Base-by-base conservation (phyloP, 1,284 basidiomycete genomes). In the Austropuccinia psidii region DNA sequence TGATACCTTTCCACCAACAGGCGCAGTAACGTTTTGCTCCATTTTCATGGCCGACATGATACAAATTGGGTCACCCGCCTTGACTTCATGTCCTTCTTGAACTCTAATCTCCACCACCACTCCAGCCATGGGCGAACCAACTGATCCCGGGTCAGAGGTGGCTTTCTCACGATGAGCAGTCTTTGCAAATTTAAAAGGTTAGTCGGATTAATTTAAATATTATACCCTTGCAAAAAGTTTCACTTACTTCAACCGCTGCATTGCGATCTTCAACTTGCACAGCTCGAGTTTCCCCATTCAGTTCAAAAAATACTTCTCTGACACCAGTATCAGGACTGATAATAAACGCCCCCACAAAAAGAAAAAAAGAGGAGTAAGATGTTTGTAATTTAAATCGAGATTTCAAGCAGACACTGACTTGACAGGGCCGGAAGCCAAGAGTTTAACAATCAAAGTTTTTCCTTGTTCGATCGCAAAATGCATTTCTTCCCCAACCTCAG, bases 21-120 rank as follows among this genome's bases (percentile, higher is more conserved):
- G 93, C 29, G 93, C 90, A 31, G 92, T 94, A 57, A 98, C 91
- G 75, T 91, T 88, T 76, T 90, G 93, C 84, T 98, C 95, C 92
- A 83, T 82, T 80, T 83, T 83, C 82, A 83, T 83, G 67, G 82
- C 82, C 64, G 80, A 81, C 78, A 82, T 80, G 74, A 83, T 79
- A 76, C 89, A 90, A 75, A 93, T 83, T 76, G 92, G 90, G 83
- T 99, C 96, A 75, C 96, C 96, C 82, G 93, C 95, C 88, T 91
- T 96, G 83, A 99, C 92, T 80, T 93, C 89, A 76, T 93, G 90
- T 61, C 93, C 93, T 82, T 98, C 94, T 84, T 96, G 93, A 75
- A 96, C 94, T 77, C 95, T 86, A 65, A 99, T 92, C 82, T 98
- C 96, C 31, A 98, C 90, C 65, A 98, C 93, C 64, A 98, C 95